A percentile compares a stretch with the other conserved stretches of the same genome.
Evolutionary conservation across 345 rosid species (phyloP).

Genomic region (Gossypium rotundifolium): DNA sequence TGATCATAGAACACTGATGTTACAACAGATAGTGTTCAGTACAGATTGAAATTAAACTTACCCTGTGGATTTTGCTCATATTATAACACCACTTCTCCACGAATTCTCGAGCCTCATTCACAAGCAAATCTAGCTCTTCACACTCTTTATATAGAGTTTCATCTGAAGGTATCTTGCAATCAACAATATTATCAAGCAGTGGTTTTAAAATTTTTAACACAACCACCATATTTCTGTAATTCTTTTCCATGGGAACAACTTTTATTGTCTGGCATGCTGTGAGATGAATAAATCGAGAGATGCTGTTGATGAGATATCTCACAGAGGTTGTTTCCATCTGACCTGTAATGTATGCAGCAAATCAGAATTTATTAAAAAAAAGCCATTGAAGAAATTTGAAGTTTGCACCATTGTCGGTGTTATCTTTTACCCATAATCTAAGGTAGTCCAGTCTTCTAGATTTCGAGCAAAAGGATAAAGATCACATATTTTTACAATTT

Average conservation of each 20-base stretch:
- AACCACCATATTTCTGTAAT: conserved; percentile 44
- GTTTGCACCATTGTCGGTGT: background rate
- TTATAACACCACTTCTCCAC: conserved; percentile 70
- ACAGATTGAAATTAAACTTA: conserved; percentile 31
- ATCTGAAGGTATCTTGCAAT: conserved; percentile 43
- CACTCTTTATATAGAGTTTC: conserved; percentile 50
- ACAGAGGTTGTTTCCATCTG: conserved; percentile 59
- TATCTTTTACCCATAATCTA: background rate
- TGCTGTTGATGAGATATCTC: conserved; percentile 71
- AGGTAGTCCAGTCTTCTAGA: background rate
- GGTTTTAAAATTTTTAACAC: conserved; percentile 72
- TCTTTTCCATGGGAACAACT: conserved; percentile 44
- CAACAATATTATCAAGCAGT: conserved; percentile 69
- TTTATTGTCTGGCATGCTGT: conserved; percentile 70
- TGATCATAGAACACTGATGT: background rate
- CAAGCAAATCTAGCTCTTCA: conserved; percentile 64
- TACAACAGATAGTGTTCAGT: background rate
- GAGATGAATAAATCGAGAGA: conserved; percentile 77
- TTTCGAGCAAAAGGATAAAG: background rate
- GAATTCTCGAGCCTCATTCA: conserved; percentile 73
- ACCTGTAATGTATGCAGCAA: conserved; percentile 23
- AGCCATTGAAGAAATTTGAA: background rate
- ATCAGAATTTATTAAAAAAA: background rate
- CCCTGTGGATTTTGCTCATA: conserved; percentile 74
- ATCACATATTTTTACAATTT: background rate